Conservation (phyloP, 768 basidiomycete genomes). For the Lactarius hatsudake region DNA sequence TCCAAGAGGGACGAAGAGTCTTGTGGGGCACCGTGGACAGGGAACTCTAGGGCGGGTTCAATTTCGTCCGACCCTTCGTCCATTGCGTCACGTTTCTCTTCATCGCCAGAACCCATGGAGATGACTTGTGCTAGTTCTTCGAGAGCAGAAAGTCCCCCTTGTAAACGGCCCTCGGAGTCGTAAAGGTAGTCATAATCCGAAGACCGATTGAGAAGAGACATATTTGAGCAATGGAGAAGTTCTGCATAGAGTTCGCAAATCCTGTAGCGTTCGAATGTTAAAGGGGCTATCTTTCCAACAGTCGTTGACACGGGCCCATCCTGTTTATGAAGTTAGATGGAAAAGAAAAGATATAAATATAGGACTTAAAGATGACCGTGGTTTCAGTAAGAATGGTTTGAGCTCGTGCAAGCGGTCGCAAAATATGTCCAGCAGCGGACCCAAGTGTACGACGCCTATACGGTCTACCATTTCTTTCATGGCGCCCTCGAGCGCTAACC, state of each 20-base stretch:
- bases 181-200: constrained; percentile 67
- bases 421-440: constrained; percentile 72
- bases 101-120: constrained; percentile 55
- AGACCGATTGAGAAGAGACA: constrained; percentile 89
- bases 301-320: constrained; percentile 68
- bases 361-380: constrained; percentile 70
- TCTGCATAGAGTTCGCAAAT: constrained; percentile 98
- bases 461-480: constrained; percentile 81
- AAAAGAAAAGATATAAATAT: background rate
- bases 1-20: constrained; percentile 51
- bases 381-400: constrained; percentile 64
- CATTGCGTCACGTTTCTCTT: constrained; percentile 52
- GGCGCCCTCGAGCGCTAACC: constrained; percentile 65
- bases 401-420: constrained; percentile 66
- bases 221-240: constrained; percentile 95
- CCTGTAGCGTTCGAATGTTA: constrained; percentile 93
- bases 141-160: constrained; percentile 80
- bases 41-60: constrained; percentile 65
- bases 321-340: constrained; percentile 38
- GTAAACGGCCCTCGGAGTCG: constrained; percentile 77
- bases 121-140: constrained; percentile 88
- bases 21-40: constrained; percentile 54
- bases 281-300: constrained; percentile 67
- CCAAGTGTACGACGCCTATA: constrained; percentile 89
- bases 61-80: constrained; percentile 59